Conservation (phyloP, 1,284 basidiomycete genomes). For the Trametes sp. region DNA sequence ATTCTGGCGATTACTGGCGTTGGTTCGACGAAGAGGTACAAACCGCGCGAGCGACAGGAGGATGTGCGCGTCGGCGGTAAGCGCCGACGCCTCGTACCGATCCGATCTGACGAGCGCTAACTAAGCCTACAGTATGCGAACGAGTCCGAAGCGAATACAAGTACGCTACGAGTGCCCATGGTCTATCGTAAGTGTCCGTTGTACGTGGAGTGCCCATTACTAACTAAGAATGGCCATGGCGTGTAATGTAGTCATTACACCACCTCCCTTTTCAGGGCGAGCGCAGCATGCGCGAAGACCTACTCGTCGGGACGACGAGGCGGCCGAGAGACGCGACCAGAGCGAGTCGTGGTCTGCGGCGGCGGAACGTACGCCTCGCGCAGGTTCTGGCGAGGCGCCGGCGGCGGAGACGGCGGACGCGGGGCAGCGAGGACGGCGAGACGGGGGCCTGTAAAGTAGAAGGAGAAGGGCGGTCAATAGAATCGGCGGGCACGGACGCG, state of each 20-base stretch:
- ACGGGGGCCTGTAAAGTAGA: constrained; percentile 1
- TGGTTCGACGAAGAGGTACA: constrained; percentile 5
- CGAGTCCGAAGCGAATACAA: neutral
- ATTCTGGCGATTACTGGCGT: constrained; percentile 2
- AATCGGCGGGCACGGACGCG: neutral
- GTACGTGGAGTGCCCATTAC: constrained; percentile 3
- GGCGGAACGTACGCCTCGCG: neutral
- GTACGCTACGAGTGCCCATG: constrained; percentile 5
- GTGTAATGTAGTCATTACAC: constrained; percentile 2
- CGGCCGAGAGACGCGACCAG: neutral
- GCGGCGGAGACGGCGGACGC: constrained; percentile 3
- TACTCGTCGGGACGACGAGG: constrained; percentile 1
- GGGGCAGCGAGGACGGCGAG: neutral
- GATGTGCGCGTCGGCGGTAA: constrained; percentile 6
- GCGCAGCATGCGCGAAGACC: constrained; percentile 4
- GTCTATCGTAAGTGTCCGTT: neutral
- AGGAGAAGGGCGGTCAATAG: neutral
- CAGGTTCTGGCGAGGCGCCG: neutral
- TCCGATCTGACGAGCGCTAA: constrained; percentile 4
- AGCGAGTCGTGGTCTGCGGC: neutral
- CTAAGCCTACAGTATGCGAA: constrained; percentile 2
- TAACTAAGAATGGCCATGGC: constrained; percentile 7
- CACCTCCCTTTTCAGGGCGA: constrained; percentile 10
- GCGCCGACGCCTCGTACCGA: constrained; percentile 4
- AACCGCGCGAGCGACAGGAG: constrained; percentile 6